Conservation (phyloP, 2,329 filamentous ascomycete species). For the Hypoxylon rubiginosum region DNA sequence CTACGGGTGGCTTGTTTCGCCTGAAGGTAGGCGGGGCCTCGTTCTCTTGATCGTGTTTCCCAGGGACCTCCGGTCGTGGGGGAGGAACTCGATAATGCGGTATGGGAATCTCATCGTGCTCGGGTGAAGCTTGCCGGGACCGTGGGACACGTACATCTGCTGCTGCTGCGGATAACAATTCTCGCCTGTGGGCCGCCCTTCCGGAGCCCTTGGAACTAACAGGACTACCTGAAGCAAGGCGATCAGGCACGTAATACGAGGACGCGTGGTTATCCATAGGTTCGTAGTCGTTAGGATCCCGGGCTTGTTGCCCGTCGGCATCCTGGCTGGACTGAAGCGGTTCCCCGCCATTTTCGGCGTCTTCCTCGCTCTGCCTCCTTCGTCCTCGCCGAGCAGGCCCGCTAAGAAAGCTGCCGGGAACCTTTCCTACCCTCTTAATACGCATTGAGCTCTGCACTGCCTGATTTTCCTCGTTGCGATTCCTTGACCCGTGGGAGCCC, state of each 20-base stretch:
- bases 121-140: constrained; percentile 47
- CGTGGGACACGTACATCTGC: constrained; percentile 48
- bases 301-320: constrained; percentile 56
- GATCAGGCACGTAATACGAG: constrained; percentile 64
- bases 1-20: constrained; percentile 68
- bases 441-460: constrained; percentile 81
- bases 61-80: constrained; percentile 69
- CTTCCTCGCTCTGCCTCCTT: constrained; percentile 76
- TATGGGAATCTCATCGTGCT: constrained; percentile 57
- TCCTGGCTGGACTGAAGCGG: constrained; percentile 58
- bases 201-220: constrained; percentile 63
- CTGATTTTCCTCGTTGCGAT: constrained; percentile 71
- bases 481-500: constrained; percentile 63
- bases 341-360: constrained; percentile 64
- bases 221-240: constrained; percentile 70
- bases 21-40: constrained; percentile 79
- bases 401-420: constrained; percentile 82
- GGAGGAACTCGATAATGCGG: constrained; percentile 71
- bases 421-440: constrained; percentile 80
- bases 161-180: constrained; percentile 51
- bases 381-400: constrained; percentile 83
- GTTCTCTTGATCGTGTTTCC: constrained; percentile 86
- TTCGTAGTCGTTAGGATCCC: constrained; percentile 55
- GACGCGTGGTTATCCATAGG: constrained; percentile 55
- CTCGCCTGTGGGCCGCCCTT: constrained; percentile 59